Percentiles rank a stretch among this genome's conserved stretches.
Evolutionary conservation across 1,139 yeast genomes (phyloP).

Genomic region (Geotrichum macrosporum): DNA sequence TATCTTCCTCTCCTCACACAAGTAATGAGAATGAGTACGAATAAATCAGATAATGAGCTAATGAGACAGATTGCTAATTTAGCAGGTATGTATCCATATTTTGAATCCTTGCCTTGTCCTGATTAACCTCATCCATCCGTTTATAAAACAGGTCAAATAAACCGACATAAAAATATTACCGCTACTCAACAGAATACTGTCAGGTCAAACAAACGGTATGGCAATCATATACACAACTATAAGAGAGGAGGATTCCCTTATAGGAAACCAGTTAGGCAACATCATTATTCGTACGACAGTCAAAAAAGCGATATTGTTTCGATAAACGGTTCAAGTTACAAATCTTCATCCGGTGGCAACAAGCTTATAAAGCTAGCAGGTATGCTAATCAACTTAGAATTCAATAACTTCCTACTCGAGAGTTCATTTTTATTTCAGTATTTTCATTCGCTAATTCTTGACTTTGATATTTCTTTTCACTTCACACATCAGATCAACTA

Average conservation of each 20-base stretch:
- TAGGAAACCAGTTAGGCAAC: not conserved
- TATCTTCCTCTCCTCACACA: no score
- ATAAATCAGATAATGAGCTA: constrained; percentile 14
- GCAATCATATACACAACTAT: not conserved
- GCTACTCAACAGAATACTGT: not conserved
- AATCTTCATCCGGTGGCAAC: constrained; percentile 17
- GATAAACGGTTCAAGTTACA: constrained; percentile 15
- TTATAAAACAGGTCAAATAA: constrained; percentile 16
- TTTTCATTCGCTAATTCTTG: not conserved
- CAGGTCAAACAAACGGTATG: not conserved
- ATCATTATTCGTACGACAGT: not conserved
- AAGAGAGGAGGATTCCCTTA: not conserved
- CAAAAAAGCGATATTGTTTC: constrained; percentile 2
- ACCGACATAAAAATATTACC: constrained; percentile 13
- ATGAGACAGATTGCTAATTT: constrained; percentile 20
- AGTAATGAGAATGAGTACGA: no score
- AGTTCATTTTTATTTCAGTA: no score
- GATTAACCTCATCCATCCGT: not conserved
- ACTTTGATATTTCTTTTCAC: not conserved
- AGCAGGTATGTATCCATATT: constrained; percentile 18
- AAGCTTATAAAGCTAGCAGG: constrained; percentile 19
- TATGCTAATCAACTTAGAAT: no score
- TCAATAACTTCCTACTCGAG: no score
- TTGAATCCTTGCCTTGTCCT: not conserved
- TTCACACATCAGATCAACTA: constrained; percentile 2